phyloP scores from a whole-genome alignment of 2,329 filamentous ascomycete genomes.

The Aspergillus sp. region DNA sequence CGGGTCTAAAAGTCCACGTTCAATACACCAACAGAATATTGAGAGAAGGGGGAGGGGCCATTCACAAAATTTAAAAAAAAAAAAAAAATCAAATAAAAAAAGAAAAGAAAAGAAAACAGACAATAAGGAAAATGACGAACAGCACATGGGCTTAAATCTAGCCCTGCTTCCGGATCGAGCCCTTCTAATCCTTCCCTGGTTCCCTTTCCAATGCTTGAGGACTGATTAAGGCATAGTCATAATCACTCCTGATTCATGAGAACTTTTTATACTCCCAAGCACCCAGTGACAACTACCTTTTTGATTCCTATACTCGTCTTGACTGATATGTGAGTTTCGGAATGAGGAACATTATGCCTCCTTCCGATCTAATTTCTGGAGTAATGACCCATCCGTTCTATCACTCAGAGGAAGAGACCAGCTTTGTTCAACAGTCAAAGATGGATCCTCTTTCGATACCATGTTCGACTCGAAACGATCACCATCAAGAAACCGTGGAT shows the following conservation, averaged over 20 bases:
- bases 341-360: slow-evolving; percentile 11
- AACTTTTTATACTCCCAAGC: slow-evolving; percentile 9
- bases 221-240: slow-evolving; percentile 11
- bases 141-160: slow-evolving; percentile 30
- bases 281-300: slow-evolving; percentile 7
- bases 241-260: slow-evolving; percentile 13
- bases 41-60: neutral
- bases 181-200: slow-evolving; percentile 15
- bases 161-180: slow-evolving; percentile 23
- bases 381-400: slow-evolving; percentile 21
- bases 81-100: slow-evolving; percentile 3
- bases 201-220: slow-evolving; percentile 14
- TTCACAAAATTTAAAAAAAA: slow-evolving; percentile 1
- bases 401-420: slow-evolving; percentile 15
- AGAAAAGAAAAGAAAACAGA: slow-evolving; percentile 8
- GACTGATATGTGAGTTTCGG: slow-evolving; percentile 12
- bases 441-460: slow-evolving; percentile 20
- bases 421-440: slow-evolving; percentile 17
- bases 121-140: slow-evolving; percentile 21
- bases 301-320: slow-evolving; percentile 5
- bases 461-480: slow-evolving; percentile 18
- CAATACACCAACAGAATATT: slow-evolving; percentile 6
- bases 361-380: slow-evolving; percentile 12
- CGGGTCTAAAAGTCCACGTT: slow-evolving; percentile 2
- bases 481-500: slow-evolving; percentile 20